Base-by-base conservation (phyloP, 345 rosid species). In the Camelina neglecta region DNA sequence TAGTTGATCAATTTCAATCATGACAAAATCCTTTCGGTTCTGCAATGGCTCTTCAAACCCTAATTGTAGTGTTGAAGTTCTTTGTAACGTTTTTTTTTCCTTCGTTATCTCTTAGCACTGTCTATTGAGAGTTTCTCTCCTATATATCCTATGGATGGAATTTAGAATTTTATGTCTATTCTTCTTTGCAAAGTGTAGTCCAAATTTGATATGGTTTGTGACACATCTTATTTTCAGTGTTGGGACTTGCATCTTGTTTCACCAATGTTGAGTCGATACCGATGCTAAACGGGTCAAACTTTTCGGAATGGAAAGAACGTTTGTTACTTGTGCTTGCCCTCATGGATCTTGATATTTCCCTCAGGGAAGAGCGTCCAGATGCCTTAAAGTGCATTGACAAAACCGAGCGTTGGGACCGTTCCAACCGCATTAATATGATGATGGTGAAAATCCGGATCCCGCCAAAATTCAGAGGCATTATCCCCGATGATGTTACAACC, bases 281-380 rank as follows among this genome's bases (percentile, higher is more conserved):
- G 2, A 65, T 74, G 72, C 50, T 65, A 47, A 74, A 56, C 11
- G 78, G 65, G 0, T 65, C 78, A 0, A 74, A 74, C 66, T 74
- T 57, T 74, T 15, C 31, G 5, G 72, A 65, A 57, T 74, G 66
- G 78, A 74, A 74, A 24, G 66, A 74, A 16, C 72, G 36, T 20
- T 41, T 74, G 66, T 11, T 74, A 35, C 66, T 74, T 57, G 59
- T 74, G 15, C 72, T 74, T 65, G 72, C 39, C 51, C 51, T 65
- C 21, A 74, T 74, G 78, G 77, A 74, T 65, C 78, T 74, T 36
- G 72, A 65, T 29, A n/a, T 73, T 3, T 73, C 71, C 0, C 71
- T 73, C 23, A 35, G 13, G 41, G 78, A 65, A 65, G 78, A 74
- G 26, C 78, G 65, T 65, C 78, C 59, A 0, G 49, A 65, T 65